These are phyloP conservation scores for Athelia sp. DNA, from an alignment of 1,284 basidiomycete species.

Conservation along the genomic window DNA sequence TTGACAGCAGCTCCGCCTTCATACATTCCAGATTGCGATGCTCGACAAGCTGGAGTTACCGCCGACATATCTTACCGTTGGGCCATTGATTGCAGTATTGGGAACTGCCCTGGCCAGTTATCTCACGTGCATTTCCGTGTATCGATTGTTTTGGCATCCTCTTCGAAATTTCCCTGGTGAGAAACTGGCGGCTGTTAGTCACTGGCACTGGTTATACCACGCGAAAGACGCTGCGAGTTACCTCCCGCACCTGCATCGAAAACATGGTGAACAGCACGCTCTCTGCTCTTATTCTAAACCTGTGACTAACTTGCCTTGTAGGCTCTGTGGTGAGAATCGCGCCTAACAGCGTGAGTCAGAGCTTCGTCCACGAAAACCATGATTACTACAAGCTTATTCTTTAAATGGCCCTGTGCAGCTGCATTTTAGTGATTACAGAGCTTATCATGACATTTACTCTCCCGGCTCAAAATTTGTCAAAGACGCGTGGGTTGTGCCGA, in stretches of 20 bases:
- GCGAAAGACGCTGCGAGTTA: slow-evolving; percentile 11
- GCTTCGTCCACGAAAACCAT: too few relatives aligned
- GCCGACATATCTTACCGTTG: too few relatives aligned
- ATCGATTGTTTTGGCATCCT: slow-evolving; percentile 8
- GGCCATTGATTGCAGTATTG: too few relatives aligned
- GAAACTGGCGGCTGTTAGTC: slow-evolving; percentile 13
- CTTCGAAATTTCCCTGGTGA: slow-evolving; percentile 19
- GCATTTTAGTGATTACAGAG: slow-evolving; percentile 24
- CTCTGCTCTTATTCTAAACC: neutral
- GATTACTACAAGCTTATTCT: neutral
- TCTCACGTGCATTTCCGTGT: neutral
- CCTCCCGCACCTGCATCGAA: slow-evolving; percentile 13
- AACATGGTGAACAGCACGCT: slow-evolving; percentile 14
- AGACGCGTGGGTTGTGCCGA: slow-evolving; percentile 12
- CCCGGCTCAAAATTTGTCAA: slow-evolving; percentile 21
- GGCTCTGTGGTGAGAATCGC: slow-evolving; percentile 16
- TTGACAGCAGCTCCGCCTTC: too few relatives aligned
- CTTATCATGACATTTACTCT: slow-evolving; percentile 24
- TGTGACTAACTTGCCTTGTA: slow-evolving; percentile 2
- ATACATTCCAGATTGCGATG: too few relatives aligned
- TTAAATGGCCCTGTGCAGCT: slow-evolving; percentile 14
- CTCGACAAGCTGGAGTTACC: too few relatives aligned
- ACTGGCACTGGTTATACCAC: slow-evolving; percentile 14
- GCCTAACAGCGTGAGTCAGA: slow-evolving; percentile 12
- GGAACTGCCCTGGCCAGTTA: neutral